Evolutionary conservation across 2,329 filamentous ascomycete genomes (phyloP), one percentile per base, ranked within the genome.

Genomic region (Paecilomyces variotii): DNA sequence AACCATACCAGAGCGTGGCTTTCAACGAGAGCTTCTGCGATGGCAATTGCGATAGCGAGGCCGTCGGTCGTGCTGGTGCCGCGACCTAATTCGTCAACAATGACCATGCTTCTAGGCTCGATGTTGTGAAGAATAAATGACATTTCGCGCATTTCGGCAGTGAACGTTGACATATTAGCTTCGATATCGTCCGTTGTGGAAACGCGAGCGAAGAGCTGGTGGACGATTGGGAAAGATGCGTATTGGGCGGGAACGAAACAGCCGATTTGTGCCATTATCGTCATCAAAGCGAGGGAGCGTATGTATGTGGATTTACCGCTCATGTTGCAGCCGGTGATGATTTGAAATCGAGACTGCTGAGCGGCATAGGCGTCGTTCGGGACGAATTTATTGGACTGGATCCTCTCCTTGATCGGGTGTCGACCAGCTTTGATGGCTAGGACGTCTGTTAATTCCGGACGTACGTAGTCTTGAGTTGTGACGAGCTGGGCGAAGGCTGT

Each of bases 311-410:
- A 96, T 72, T 97, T 99, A 0, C 92, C 94, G 65, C 91, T 96
- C 94, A 99, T 99, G 67, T 99, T 99, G 71, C 90, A 95, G 2
- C 94, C 93, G 0, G 93, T 97, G 62, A 99, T 87, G 61, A 97
- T 88, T 64, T 97, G 92, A 67, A 97, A 96, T 1, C 92, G 85
- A 35, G 86, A 86, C 60, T 93, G 86, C 34, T 88, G 82, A 0
- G 87, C 89, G 2, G 90, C 88, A 67, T 92, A 97, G 28, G 92
- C 89, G 67, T 97, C 92, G 63, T 97, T 97, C 0, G 94, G 89
- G 2, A 97, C 80, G 68, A 89, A 96, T 25, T 83, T 85, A 53
- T 82, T 82, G 0, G 78, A 76, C 63, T 90, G 85, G 1, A 87
- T 83, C 68, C 86, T 89, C 74, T 95, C 90, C 3, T 87, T 79